phyloP scores from a whole-genome alignment of 2,329 filamentous ascomycete genomes.

The Colletotrichum spaethianum region DNA sequence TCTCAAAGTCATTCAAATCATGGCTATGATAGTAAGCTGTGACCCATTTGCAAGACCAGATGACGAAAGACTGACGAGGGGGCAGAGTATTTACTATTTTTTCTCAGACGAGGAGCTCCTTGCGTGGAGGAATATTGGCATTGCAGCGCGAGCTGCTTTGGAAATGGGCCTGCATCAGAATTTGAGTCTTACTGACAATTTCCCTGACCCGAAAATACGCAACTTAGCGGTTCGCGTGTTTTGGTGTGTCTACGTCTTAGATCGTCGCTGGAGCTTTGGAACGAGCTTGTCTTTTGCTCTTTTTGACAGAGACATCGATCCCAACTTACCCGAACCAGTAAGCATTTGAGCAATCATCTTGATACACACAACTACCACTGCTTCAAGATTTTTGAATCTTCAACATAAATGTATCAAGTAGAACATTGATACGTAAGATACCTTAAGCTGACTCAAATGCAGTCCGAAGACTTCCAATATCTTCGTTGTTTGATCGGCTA shows the following conservation, averaged over 20 bases:
- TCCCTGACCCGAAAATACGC: constrained; percentile 49
- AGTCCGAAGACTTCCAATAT: constrained; percentile 54
- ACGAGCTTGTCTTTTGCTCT: constrained; percentile 64
- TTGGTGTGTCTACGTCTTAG: constrained; percentile 67
- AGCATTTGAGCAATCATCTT: no score
- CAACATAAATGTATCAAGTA: background rate
- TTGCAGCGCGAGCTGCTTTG: constrained; percentile 61
- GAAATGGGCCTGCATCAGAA: constrained; percentile 65
- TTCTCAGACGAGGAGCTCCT: constrained; percentile 64
- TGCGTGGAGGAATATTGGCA: constrained; percentile 62
- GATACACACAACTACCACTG: no score
- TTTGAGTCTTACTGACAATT: constrained; percentile 57
- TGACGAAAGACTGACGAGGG: background rate
- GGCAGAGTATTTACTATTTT: constrained; percentile 58
- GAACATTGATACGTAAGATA: no score
- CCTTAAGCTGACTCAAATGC: background rate
- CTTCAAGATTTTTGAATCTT: background rate
- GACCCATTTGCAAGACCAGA: fast-evolving
- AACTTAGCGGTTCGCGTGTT: constrained; percentile 56
- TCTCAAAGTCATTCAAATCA: constrained; percentile 51
- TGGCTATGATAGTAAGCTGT: constrained; percentile 48
- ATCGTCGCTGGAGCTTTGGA: constrained; percentile 66
- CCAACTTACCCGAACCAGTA: constrained; percentile 60
- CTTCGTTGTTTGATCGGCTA: constrained; percentile 64
- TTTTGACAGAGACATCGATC: constrained; percentile 64